phyloP scores from a whole-genome alignment of 352 stramenopile genomes.

The Pythium sukuiense region DNA sequence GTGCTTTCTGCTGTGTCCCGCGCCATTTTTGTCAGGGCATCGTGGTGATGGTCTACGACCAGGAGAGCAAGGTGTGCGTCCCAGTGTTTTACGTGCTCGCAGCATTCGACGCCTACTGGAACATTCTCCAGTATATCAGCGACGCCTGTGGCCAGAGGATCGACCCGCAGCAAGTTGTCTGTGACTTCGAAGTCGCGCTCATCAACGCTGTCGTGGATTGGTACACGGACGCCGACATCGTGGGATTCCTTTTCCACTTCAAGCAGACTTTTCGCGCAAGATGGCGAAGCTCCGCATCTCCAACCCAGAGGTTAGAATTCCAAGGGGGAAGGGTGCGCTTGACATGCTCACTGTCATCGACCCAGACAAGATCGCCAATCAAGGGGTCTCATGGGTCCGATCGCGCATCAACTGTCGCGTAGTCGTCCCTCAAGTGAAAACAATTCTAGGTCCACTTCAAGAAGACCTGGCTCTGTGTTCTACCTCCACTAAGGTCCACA shows the following conservation, averaged over 20 bases:
- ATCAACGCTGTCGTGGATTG: conserved; percentile 17
- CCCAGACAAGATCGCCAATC: not conserved
- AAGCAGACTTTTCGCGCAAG: conserved; percentile 17
- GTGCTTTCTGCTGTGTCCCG: conserved; percentile 25
- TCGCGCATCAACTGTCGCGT: too few species aligned
- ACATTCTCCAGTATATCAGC: conserved; percentile 16
- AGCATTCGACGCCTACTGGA: conserved; percentile 25
- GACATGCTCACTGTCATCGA: conserved; percentile 20
- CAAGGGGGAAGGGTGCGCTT: conserved; percentile 9
- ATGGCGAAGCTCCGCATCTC: conserved; percentile 21
- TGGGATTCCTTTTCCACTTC: conserved; percentile 30
- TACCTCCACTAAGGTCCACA: too few species aligned
- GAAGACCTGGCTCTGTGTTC: too few species aligned
- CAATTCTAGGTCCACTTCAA: too few species aligned
- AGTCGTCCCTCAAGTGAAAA: too few species aligned
- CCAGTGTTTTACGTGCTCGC: conserved; percentile 28
- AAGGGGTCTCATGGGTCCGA: conserved; percentile 10
- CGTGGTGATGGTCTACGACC: conserved; percentile 28
- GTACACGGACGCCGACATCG: conserved; percentile 4
- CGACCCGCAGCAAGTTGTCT: conserved; percentile 13
- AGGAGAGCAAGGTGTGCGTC: conserved; percentile 10
- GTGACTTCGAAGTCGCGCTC: conserved; percentile 22
- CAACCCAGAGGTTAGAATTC: conserved; percentile 6
- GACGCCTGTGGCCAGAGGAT: conserved; percentile 7
- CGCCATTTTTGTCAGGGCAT: conserved; percentile 20